Evolutionary conservation across 306 rosid species (phyloP).

Genomic region (Quercus engelmannii): DNA sequence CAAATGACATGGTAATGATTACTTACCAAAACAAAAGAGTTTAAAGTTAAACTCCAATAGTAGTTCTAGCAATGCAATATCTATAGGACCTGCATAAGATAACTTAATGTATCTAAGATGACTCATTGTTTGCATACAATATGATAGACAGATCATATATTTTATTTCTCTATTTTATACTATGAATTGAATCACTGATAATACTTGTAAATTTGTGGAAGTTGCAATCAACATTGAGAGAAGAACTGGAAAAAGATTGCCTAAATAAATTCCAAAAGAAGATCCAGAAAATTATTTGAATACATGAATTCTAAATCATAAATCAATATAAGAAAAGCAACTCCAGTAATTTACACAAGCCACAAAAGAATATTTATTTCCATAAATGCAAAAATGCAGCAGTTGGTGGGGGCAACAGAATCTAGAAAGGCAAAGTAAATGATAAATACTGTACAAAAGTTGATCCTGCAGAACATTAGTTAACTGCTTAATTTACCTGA

Average conservation of each 20-base stretch:
- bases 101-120: background rate
- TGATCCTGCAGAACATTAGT: conserved; percentile 10
- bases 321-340: background rate
- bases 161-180: background rate
- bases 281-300: background rate
- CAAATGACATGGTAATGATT: background rate
- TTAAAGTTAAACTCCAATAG: background rate
- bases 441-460: background rate
- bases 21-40: background rate
- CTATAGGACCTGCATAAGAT: background rate
- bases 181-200: background rate
- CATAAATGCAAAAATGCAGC: background rate
- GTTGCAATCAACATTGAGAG: background rate
- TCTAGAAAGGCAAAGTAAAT: conserved; percentile 4
- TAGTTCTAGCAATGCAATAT: background rate
- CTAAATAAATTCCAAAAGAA: background rate
- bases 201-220: background rate
- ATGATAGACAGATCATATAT: background rate
- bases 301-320: background rate
- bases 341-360: background rate
- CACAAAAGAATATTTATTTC: background rate
- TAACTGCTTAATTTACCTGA: conserved; percentile 46
- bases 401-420: background rate
- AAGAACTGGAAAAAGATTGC: background rate
- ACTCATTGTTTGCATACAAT: background rate